These are phyloP conservation scores for Candida tetrigidarum DNA, from an alignment of 1,139 yeast genomes.

Conservation along the genomic window DNA sequence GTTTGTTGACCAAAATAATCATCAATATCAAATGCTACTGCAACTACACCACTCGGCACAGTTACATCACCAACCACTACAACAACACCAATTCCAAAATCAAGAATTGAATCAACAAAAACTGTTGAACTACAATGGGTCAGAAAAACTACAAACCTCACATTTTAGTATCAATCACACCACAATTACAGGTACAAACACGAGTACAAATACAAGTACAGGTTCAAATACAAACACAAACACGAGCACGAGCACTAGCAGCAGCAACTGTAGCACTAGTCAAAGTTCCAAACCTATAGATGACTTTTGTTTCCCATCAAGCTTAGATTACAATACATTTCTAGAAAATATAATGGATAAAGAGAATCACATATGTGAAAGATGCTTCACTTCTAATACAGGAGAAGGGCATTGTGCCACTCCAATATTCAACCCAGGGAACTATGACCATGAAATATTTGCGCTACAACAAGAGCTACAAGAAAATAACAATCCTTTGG, in stretches of 20 bases:
- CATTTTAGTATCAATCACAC: not conserved
- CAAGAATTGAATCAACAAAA: not conserved
- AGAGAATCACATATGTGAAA: not conserved
- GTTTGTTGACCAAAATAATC: constrained; percentile 13
- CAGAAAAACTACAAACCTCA: not conserved
- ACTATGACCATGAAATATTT: constrained; percentile 9
- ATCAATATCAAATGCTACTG: not conserved
- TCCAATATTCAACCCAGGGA: constrained; percentile 6
- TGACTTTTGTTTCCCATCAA: constrained; percentile 5
- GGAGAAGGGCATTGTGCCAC: not conserved
- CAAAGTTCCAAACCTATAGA: constrained; percentile 1
- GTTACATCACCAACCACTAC: not conserved
- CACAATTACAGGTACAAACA: too few species aligned
- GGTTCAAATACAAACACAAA: too few species aligned
- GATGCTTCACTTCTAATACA: not conserved
- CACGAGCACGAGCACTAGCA: too few species aligned
- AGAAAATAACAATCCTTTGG: constrained; percentile 7
- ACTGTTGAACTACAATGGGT: not conserved
- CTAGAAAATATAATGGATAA: constrained; percentile 8
- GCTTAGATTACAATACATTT: constrained; percentile 6
- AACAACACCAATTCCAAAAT: not conserved
- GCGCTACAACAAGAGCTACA: constrained; percentile 8
- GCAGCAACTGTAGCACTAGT: not conserved
- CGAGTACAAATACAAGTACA: too few species aligned
- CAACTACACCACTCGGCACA: not conserved